Evolutionary conservation across 2,329 filamentous ascomycete species (phyloP).

Genomic region (Neonectria neomacrospora): DNA sequence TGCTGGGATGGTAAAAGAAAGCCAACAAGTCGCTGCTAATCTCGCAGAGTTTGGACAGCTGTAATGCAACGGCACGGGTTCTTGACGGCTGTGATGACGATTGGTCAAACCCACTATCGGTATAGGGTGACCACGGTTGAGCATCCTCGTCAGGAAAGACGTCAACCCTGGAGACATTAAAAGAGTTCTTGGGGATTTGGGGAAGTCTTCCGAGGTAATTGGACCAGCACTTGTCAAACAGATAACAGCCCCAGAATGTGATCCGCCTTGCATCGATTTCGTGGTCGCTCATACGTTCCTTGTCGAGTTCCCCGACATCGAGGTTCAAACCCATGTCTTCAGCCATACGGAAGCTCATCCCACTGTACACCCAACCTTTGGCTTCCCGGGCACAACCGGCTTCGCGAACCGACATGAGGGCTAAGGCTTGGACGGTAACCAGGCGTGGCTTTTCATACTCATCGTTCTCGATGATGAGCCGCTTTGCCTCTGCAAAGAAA

Average conservation of each 20-base stretch:
- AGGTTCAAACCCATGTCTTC: conserved; percentile 93
- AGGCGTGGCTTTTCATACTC: conserved; percentile 91
- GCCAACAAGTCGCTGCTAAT: conserved; percentile 91
- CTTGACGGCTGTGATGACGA: conserved; percentile 81
- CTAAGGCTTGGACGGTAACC: conserved; percentile 91
- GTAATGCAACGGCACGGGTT: conserved; percentile 82
- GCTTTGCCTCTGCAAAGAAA: conserved; percentile 94
- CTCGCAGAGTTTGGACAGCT: conserved; percentile 86
- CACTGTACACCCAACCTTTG: conserved; percentile 97
- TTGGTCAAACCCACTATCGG: conserved; percentile 81
- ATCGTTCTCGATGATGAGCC: conserved; percentile 88
- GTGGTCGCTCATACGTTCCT: conserved; percentile 74
- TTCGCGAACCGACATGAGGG: conserved; percentile 95
- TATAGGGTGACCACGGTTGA: conserved; percentile 87
- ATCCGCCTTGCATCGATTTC: conserved; percentile 90
- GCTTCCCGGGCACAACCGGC: conserved; percentile 94
- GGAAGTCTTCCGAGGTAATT: conserved; percentile 94
- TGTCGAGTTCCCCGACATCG: conserved; percentile 75
- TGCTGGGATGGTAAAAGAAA: conserved; percentile 89
- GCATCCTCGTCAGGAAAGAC: conserved; percentile 91
- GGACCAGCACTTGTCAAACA: conserved; percentile 99
- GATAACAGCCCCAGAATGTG: conserved; percentile 97
- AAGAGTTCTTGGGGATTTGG: conserved; percentile 81
- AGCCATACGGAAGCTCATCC: conserved; percentile 98
- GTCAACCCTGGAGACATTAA: conserved; percentile 88